phyloP scores from a whole-genome alignment of 805 yeast species.

The Lipomyces sp. region DNA sequence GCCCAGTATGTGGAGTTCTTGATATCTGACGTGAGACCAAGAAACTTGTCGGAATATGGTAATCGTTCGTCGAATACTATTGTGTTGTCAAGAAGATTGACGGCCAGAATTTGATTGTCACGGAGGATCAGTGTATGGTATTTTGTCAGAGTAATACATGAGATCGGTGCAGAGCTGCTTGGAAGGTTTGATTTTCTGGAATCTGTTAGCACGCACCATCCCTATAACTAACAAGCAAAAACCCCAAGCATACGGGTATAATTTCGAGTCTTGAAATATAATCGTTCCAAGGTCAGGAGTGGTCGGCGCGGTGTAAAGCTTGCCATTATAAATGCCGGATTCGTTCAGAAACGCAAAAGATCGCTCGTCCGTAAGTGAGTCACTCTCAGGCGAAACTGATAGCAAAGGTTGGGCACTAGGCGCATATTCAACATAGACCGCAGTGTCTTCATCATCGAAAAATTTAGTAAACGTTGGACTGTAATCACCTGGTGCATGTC shows the following conservation, averaged over 20 bases:
- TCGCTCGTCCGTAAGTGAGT: slow-evolving; percentile 33
- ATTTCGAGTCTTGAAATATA: slow-evolving; percentile 47
- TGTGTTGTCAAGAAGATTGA: slow-evolving; percentile 59
- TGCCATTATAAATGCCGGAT: slow-evolving; percentile 55
- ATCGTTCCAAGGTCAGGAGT: slow-evolving; percentile 31
- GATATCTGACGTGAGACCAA: slow-evolving; percentile 59
- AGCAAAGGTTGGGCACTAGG: slow-evolving; percentile 23
- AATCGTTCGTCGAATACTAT: slow-evolving; percentile 53
- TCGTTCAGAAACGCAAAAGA: slow-evolving; percentile 56
- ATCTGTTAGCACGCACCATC: not conserved
- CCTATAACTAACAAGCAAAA: not conserved
- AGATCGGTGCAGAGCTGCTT: slow-evolving; percentile 25
- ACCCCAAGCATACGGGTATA: slow-evolving; percentile 38
- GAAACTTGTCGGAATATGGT: slow-evolving; percentile 47
- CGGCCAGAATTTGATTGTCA: slow-evolving; percentile 51
- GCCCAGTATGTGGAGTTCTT: slow-evolving; percentile 73
- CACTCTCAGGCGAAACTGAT: slow-evolving; percentile 36
- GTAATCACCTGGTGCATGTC: slow-evolving; percentile 37
- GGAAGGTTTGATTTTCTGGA: slow-evolving; percentile 34
- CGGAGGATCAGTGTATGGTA: slow-evolving; percentile 60
- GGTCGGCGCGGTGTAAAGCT: slow-evolving; percentile 39
- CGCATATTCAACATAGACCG: slow-evolving; percentile 31
- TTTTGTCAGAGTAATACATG: slow-evolving; percentile 54
- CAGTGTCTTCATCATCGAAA: slow-evolving; percentile 40
- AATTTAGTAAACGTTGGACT: slow-evolving; percentile 42